Evolutionary conservation across 1,284 basidiomycete genomes (phyloP).

Genomic region (Moniliophthora roreri): DNA sequence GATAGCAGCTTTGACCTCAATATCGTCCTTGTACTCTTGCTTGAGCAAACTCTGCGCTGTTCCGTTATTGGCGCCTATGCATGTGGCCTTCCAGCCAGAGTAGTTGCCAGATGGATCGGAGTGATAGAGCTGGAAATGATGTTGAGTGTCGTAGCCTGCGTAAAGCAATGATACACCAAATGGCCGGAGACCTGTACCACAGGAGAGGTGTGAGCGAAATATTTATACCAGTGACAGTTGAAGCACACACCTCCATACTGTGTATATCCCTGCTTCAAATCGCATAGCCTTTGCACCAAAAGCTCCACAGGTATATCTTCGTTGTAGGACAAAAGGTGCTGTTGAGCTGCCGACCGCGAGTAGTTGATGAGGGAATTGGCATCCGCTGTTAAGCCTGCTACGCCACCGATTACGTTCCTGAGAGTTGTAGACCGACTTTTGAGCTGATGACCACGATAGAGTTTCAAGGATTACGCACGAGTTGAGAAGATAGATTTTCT

Average conservation of each 20-base stretch:
- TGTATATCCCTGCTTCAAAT: constrained; percentile 99
- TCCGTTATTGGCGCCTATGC: constrained; percentile 95
- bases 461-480: constrained; percentile 49
- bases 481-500: constrained; percentile 97
- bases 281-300: constrained; percentile 90
- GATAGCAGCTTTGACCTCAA: constrained; percentile 89
- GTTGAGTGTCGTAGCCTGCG: constrained; percentile 95
- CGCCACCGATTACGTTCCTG: constrained; percentile 94
- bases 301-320: constrained; percentile 98
- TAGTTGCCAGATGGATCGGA: constrained; percentile 99
- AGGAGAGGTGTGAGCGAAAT: not conserved
- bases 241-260: constrained; percentile 87
- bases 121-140: constrained; percentile 97
- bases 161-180: constrained; percentile 98
- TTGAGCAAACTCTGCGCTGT: constrained; percentile 93
- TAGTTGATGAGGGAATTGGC: constrained; percentile 98
- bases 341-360: constrained; percentile 88
- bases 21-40: constrained; percentile 98
- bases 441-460: constrained; percentile 1
- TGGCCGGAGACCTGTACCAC: constrained; percentile 90
- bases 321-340: constrained; percentile 87
- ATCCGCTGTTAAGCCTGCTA: constrained; percentile 95
- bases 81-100: constrained; percentile 98
- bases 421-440: not conserved
- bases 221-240: constrained; percentile 4